phyloP scores from a whole-genome alignment of 352 stramenopile species.

The Globisporangium apiculatum region DNA sequence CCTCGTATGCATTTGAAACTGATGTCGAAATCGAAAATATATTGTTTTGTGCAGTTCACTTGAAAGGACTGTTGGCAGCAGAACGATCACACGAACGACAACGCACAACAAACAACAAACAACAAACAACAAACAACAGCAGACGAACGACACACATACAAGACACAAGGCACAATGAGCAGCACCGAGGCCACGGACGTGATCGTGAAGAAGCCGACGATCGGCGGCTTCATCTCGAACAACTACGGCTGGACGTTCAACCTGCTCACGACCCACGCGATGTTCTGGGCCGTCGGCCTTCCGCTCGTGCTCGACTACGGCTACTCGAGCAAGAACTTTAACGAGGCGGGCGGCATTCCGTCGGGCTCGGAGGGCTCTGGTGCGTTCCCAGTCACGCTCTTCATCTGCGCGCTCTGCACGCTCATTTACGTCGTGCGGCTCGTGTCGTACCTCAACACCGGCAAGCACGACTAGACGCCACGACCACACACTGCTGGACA shows the following conservation, averaged over 20 bases:
- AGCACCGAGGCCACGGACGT: not conserved
- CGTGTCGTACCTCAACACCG: conserved; percentile 41
- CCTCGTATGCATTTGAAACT: too few species aligned
- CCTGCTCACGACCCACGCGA: conserved; percentile 63
- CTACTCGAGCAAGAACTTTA: conserved; percentile 73
- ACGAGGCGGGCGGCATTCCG: conserved; percentile 66
- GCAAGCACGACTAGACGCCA: conserved; percentile 18
- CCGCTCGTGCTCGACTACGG: conserved; percentile 68
- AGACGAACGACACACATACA: not conserved
- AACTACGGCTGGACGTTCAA: conserved; percentile 86
- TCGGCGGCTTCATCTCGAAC: conserved; percentile 52
- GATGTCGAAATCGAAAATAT: too few species aligned
- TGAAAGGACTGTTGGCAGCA: too few species aligned
- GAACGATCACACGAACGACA: too few species aligned
- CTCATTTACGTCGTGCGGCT: conserved; percentile 53
- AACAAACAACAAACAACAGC: conserved; percentile 1
- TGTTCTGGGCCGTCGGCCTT: conserved; percentile 83
- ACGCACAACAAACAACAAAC: not conserved
- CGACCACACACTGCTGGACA: not conserved
- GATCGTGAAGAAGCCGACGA: conserved; percentile 20
- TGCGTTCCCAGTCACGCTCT: conserved; percentile 75
- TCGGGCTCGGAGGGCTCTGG: conserved; percentile 71
- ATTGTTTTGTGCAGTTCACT: too few species aligned
- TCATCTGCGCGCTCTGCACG: conserved; percentile 69
- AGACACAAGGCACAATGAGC: not conserved